phyloP scores from a whole-genome alignment of 1,139 yeast species.

The Yamadazyma triangularis region DNA sequence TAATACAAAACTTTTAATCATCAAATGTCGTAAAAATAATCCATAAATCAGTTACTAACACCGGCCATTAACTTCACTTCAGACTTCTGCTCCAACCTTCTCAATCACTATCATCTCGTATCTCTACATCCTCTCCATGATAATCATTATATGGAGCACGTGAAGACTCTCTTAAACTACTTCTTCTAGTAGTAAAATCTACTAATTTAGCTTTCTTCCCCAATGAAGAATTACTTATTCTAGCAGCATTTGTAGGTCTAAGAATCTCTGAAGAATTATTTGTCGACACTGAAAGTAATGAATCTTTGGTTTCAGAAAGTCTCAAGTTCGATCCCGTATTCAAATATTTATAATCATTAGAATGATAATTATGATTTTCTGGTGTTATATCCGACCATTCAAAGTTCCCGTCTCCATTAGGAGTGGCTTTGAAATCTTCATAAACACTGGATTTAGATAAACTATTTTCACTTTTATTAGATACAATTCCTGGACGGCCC shows the following conservation, averaged over 20 bases:
- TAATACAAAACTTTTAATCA: too few species aligned
- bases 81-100: too few species aligned
- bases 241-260: constrained; percentile 5
- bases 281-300: constrained; percentile 6
- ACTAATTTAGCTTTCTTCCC: constrained; percentile 43
- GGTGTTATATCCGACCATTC: constrained; percentile 28
- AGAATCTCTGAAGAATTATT: constrained; percentile 3
- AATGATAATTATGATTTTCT: constrained; percentile 5
- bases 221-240: constrained; percentile 16
- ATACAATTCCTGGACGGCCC: background rate
- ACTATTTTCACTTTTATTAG: constrained; percentile 2
- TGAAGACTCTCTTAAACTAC: constrained; percentile 40
- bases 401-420: constrained; percentile 22
- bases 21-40: too few species aligned
- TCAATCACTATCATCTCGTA: constrained; percentile 35
- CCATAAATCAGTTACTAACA: too few species aligned
- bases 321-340: constrained; percentile 11
- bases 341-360: constrained; percentile 10
- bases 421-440: constrained; percentile 29
- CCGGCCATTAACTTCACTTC: too few species aligned
- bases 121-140: constrained; percentile 34
- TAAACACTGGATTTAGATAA: constrained; percentile 11
- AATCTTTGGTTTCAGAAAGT: constrained; percentile 10
- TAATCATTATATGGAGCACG: constrained; percentile 16
- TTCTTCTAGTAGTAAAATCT: constrained; percentile 45